Conservation (phyloP, 352 stramenopile genomes). For the Phytophthora syringae region DNA sequence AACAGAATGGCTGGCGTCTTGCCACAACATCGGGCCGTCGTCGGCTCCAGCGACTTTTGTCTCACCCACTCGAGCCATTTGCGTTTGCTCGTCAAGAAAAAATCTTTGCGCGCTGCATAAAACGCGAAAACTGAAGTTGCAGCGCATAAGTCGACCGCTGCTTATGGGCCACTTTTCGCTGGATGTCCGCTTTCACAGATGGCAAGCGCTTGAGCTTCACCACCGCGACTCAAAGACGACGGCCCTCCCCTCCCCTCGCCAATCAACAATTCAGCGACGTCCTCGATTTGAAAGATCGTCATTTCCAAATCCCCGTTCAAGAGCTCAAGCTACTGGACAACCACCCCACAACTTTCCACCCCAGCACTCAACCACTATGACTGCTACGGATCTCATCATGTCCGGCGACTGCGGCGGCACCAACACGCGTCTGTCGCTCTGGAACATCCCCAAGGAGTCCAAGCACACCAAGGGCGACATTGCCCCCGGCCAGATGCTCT, state of each 20-base stretch:
- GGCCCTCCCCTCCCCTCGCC: background rate
- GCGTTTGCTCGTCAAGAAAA: slow-evolving; percentile 13
- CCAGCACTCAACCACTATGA: slow-evolving; percentile 15
- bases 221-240: slow-evolving; percentile 23
- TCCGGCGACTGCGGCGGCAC: slow-evolving; percentile 96
- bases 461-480: slow-evolving; percentile 56
- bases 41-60: slow-evolving; percentile 4
- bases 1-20: slow-evolving; percentile 5
- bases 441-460: slow-evolving; percentile 56
- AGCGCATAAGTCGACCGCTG: slow-evolving; percentile 10
- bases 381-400: slow-evolving; percentile 60
- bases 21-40: background rate
- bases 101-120: slow-evolving; percentile 25
- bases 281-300: slow-evolving; percentile 24
- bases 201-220: slow-evolving; percentile 21
- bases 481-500: slow-evolving; percentile 74
- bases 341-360: background rate
- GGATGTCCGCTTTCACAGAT: slow-evolving; percentile 18
- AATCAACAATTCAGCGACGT: slow-evolving; percentile 8
- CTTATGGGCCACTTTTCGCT: slow-evolving; percentile 8
- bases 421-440: slow-evolving; percentile 94
- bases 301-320: slow-evolving; percentile 19
- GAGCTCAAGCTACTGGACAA: slow-evolving; percentile 22
- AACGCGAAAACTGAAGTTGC: slow-evolving; percentile 37
- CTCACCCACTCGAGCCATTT: slow-evolving; percentile 11